Percentiles rank a stretch among this genome's conserved stretches.
phyloP scores from a whole-genome alignment of 2,329 filamentous ascomycete species.

The Helicocarpus griseus region DNA sequence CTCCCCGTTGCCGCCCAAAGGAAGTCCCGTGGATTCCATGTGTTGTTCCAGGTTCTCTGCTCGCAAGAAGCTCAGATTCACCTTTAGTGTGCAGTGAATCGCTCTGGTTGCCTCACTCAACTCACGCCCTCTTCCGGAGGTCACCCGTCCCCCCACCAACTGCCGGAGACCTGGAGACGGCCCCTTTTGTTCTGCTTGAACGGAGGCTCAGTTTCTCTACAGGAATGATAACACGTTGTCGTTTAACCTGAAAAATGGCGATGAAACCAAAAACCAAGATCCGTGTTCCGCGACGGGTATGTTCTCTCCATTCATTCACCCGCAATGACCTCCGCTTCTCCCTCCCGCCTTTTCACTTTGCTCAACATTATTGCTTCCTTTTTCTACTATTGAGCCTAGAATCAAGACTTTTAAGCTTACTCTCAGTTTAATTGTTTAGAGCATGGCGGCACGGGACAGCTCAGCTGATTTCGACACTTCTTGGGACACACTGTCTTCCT shows the following conservation, averaged over 20 bases:
- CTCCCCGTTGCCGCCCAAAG: background rate
- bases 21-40: background rate
- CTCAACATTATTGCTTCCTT: background rate
- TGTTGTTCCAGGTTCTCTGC: background rate
- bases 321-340: conserved; percentile 3
- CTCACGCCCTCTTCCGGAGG: background rate
- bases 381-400: background rate
- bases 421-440: conserved; percentile 32
- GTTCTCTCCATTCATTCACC: conserved; percentile 23
- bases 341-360: background rate
- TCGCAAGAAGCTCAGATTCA: background rate
- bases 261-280: conserved; percentile 54
- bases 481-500: conserved; percentile 67
- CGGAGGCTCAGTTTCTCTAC: background rate
- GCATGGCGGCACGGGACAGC: conserved; percentile 44
- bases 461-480: conserved; percentile 73
- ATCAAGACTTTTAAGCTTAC: background rate
- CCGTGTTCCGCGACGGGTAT: conserved; percentile 56
- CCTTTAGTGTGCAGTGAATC: background rate
- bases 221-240: background rate
- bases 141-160: background rate
- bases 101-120: background rate
- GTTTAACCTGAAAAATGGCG: conserved; percentile 15
- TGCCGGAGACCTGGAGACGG: background rate
- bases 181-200: background rate